A percentile compares a stretch with the other conserved stretches of the same genome.
phyloP scores from a whole-genome alignment of 2,329 filamentous ascomycete genomes.

The Trichoderma sp. region DNA sequence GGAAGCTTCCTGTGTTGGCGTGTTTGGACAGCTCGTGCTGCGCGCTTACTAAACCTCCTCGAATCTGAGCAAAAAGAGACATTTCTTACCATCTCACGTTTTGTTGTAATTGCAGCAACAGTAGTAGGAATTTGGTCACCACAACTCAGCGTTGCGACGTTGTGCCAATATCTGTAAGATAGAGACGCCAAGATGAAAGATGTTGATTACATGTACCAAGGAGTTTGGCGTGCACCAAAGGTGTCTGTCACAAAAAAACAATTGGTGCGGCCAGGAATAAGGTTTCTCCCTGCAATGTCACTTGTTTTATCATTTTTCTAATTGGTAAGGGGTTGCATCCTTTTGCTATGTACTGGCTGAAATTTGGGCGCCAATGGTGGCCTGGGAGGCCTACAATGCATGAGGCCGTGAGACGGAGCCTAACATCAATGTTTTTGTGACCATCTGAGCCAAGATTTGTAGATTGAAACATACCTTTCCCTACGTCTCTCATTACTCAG shows the following conservation, averaged over 20 bases:
- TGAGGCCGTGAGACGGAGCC: neutral
- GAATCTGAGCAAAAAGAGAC: neutral
- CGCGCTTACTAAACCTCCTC: neutral
- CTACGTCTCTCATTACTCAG: neutral
- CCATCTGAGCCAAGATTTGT: neutral
- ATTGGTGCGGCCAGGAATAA: neutral
- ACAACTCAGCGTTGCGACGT: neutral
- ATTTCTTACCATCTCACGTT: neutral
- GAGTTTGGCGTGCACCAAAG: neutral
- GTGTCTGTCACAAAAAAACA: neutral
- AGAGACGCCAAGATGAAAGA: neutral
- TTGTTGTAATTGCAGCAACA: too few relatives aligned
- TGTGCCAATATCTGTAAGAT: neutral
- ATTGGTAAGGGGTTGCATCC: neutral
- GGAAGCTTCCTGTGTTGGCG: neutral
- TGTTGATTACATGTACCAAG: neutral
- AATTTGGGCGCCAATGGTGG: neutral
- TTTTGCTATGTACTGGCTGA: neutral
- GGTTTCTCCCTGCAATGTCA: neutral
- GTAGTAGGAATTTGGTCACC: neutral
- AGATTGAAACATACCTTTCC: neutral
- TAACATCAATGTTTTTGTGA: neutral
- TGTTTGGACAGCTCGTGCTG: neutral
- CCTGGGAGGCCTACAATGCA: neutral
- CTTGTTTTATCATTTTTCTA: neutral